Base-by-base conservation (phyloP, 208 protist genomes). In the Strigomonas culicis region DNA sequence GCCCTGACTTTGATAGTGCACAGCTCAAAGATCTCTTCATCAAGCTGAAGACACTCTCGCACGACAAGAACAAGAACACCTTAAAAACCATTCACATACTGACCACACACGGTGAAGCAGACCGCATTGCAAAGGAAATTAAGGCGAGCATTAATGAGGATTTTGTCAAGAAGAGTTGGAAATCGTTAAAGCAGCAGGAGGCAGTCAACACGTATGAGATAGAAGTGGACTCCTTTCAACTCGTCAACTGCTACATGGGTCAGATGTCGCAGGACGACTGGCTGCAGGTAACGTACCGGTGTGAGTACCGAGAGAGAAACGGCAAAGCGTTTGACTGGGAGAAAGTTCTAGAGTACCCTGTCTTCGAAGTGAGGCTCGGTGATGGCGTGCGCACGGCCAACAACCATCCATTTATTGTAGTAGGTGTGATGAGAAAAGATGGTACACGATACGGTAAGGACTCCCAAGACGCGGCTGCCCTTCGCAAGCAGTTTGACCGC, bases 371-470 rank as follows among this genome's bases (percentile, higher is more conserved):
- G 59, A 80, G 86, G 2, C 75, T 96, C 19, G 79, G 85, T 19
- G 90, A 96, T 63, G 90, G 90, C 34, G 70, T 96, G 31, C 68
- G 72, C 39, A 73, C 79, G 11, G 61, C 75, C 8, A 94, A 88
- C 72, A 88, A 77, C 34, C 78, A 90, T 44, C 85, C 86, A 0
- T 94, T 96, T 66, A 96, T 93, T 46, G 80, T 96, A 1, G 90
- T 96, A 0, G 90, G 85, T 32, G 75, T 96, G 11, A 86, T 96
- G 70, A 61, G 71, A 43, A 92, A 90, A 59, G 90, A 96, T 41
- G 90, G 90, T 19, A 94, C 90, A 55, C 87, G 90, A 10, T 93
- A 96, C 68, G 90, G 90, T 36, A 93, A 93, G 56, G 90, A 96
- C 59, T 72, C 83, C 22, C 90, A 96, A 52, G 90, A 96, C 65